Evolutionary conservation across 2,329 filamentous ascomycete species (phyloP).

Genomic region (Fusarium sp.): DNA sequence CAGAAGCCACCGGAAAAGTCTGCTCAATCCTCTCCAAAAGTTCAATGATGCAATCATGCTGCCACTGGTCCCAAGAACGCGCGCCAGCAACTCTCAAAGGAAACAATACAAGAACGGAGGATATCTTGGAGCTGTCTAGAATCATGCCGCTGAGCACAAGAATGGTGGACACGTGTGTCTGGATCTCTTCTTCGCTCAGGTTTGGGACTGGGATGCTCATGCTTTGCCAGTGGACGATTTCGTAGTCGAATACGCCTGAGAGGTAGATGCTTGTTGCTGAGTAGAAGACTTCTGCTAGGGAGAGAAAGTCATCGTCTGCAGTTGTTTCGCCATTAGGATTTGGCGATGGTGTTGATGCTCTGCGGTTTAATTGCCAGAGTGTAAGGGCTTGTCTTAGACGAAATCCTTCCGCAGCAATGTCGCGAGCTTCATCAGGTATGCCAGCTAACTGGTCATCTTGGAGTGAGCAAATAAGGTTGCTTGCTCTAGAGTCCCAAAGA

Average conservation of each 20-base stretch:
- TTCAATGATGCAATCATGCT: conserved; percentile 36
- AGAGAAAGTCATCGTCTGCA: conserved; percentile 16
- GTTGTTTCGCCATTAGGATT: accelerated
- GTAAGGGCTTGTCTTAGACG: conserved; percentile 26
- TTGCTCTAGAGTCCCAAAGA: neutral
- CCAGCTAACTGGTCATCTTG: accelerated
- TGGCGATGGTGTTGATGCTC: accelerated
- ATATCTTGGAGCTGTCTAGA: conserved; percentile 40
- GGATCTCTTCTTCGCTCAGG: conserved; percentile 35
- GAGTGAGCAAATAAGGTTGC: neutral
- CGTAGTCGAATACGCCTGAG: conserved; percentile 53
- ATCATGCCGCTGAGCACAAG: conserved; percentile 29
- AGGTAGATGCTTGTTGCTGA: conserved; percentile 53
- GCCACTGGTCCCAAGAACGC: conserved; percentile 38
- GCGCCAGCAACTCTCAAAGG: conserved; percentile 51
- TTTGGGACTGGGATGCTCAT: conserved; percentile 40
- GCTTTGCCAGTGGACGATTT: conserved; percentile 45
- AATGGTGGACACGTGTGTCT: conserved; percentile 42
- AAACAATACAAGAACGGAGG: conserved; percentile 50
- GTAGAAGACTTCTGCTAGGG: conserved; percentile 42
- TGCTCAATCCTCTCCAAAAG: conserved; percentile 34
- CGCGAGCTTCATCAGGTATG: neutral
- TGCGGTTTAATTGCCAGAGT: conserved; percentile 13
- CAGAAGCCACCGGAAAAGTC: conserved; percentile 44
- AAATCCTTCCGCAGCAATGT: conserved; percentile 38